Conservation (phyloP, 1,139 yeast species). For the Arxiozyma telluris region DNA sequence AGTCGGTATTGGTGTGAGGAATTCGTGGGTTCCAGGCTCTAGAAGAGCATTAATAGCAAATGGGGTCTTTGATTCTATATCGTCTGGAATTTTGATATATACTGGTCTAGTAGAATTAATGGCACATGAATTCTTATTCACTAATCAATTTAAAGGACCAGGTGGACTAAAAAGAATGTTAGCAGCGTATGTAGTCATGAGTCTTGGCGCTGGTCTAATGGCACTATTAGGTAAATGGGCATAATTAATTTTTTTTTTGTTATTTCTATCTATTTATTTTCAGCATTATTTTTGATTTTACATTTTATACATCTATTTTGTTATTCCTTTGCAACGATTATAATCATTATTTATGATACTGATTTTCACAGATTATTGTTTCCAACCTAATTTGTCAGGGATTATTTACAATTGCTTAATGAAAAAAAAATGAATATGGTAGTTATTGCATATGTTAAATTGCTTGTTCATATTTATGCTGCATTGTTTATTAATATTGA, state of each 20-base stretch:
- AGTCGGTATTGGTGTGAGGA: constrained; percentile 76
- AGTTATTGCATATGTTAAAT: not conserved
- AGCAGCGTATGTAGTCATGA: constrained; percentile 36
- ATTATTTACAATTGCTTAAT: not conserved
- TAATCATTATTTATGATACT: not conserved
- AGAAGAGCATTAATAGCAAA: constrained; percentile 57
- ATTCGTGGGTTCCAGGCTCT: constrained; percentile 56
- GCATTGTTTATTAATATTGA: not conserved
- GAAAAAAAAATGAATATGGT: not conserved
- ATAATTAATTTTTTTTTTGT: constrained; percentile 39
- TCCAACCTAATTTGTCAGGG: not conserved
- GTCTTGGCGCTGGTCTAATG: constrained; percentile 74
- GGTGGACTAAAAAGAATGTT: constrained; percentile 33
- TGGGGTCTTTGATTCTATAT: constrained; percentile 75
- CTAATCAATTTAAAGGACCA: constrained; percentile 47
- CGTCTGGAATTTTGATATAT: constrained; percentile 78
- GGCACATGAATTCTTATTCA: constrained; percentile 79
- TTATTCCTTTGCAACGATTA: not conserved
- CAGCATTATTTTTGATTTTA: not conserved
- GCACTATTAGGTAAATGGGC: constrained; percentile 87
- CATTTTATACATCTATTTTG: not conserved
- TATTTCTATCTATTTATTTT: not conserved
- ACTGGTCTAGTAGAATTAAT: constrained; percentile 81
- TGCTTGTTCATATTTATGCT: too few species aligned
- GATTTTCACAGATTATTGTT: not conserved